A percentile compares a stretch with the other conserved stretches of the same genome.
These are phyloP conservation scores for Aureobasidium sp. DNA, from an alignment of 2,329 filamentous ascomycete species.

Conservation along the genomic window DNA sequence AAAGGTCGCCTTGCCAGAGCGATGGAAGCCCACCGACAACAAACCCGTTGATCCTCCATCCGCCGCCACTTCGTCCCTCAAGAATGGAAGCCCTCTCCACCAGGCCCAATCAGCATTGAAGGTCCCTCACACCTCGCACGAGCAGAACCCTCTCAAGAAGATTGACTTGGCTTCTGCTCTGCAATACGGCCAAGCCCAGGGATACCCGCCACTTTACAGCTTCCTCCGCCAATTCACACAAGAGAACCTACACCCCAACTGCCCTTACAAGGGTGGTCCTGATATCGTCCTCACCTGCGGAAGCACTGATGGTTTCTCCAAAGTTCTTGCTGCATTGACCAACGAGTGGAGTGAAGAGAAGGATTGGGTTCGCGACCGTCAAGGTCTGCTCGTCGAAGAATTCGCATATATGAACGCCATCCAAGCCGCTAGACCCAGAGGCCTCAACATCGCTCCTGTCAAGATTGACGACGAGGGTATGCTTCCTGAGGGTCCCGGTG, in stretches of 20 bases:
- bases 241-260: slow-evolving; percentile 68
- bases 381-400: slow-evolving; percentile 70
- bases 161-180: slow-evolving; percentile 76
- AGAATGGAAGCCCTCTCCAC: slow-evolving; percentile 19
- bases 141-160: slow-evolving; percentile 53
- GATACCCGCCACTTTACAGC: slow-evolving; percentile 68
- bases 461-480: slow-evolving; percentile 74
- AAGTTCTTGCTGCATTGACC: slow-evolving; percentile 65
- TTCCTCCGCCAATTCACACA: slow-evolving; percentile 74
- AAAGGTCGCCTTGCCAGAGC: slow-evolving; percentile 62
- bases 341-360: slow-evolving; percentile 65
- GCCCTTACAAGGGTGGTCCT: slow-evolving; percentile 68
- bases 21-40: slow-evolving; percentile 65
- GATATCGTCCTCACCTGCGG: slow-evolving; percentile 75
- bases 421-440: slow-evolving; percentile 56
- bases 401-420: slow-evolving; percentile 76
- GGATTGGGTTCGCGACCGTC: slow-evolving; percentile 59
- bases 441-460: slow-evolving; percentile 65
- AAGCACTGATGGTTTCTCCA: slow-evolving; percentile 76
- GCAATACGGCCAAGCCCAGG: slow-evolving; percentile 77
- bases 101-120: slow-evolving; percentile 40
- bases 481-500: slow-evolving; percentile 62
- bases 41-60: slow-evolving; percentile 43
- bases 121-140: slow-evolving; percentile 60
- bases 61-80: slow-evolving; percentile 28